Conservation (phyloP, 108 stramenopile species). For the Aureococcus anophagefferens region DNA sequence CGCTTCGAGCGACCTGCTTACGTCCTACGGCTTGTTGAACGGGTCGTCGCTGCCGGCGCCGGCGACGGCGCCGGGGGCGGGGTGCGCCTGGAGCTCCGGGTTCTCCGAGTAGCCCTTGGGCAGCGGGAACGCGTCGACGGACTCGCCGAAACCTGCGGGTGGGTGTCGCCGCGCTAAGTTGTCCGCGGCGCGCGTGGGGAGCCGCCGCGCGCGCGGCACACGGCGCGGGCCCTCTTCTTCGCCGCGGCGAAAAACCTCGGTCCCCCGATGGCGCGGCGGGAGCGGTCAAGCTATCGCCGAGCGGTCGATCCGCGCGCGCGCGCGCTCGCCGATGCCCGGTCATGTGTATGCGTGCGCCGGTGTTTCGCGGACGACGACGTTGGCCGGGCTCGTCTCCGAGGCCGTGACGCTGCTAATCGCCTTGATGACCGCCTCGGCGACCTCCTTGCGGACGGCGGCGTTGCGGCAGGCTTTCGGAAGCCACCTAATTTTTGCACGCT, state of each 20-base stretch:
- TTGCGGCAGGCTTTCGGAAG: neutral
- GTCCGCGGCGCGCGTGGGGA: too few relatives aligned
- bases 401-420: neutral
- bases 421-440: neutral
- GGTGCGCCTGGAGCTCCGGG: neutral
- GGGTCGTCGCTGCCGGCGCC: neutral
- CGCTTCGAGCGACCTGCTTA: too few relatives aligned
- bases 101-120: neutral
- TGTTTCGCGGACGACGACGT: neutral
- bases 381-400: neutral
- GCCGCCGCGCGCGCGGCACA: too few relatives aligned
- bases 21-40: neutral
- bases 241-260: too few relatives aligned
- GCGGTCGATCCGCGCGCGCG: too few relatives aligned
- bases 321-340: too few relatives aligned
- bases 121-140: neutral
- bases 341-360: too few relatives aligned
- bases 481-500: neutral
- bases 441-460: neutral
- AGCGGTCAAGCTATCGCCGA: too few relatives aligned
- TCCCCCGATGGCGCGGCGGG: too few relatives aligned
- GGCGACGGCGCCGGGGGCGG: neutral
- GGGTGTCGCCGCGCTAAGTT: too few relatives aligned
- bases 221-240: too few relatives aligned
- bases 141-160: neutral